These are phyloP conservation scores for Malus hybrid DNA, from an alignment of 331 rosid genomes.

Conservation along the genomic window DNA sequence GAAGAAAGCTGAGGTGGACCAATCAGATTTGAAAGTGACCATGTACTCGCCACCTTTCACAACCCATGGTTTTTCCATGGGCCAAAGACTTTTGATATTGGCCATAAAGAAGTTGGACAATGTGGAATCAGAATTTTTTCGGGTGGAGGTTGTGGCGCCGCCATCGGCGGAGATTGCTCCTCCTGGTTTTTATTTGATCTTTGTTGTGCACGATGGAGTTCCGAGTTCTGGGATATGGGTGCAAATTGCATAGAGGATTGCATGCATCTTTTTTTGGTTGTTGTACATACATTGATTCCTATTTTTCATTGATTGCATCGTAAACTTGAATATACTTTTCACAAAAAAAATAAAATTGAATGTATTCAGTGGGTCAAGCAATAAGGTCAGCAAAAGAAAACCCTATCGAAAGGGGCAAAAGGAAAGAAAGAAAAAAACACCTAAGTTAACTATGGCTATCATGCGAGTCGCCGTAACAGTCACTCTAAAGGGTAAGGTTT, in stretches of 20 bases:
- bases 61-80: conserved; percentile 8
- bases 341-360: no score
- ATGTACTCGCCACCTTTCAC: conserved; percentile 8
- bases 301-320: not conserved
- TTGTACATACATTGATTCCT: not conserved
- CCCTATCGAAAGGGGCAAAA: no score
- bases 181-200: not conserved
- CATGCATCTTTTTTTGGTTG: not conserved
- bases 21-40: not conserved
- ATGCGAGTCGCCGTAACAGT: no score
- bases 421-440: no score
- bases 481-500: fast-evolving
- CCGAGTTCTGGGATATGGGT: conserved; percentile 5
- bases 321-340: not conserved
- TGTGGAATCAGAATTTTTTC: not conserved
- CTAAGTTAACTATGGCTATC: fast-evolving
- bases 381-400: no score
- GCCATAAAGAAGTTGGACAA: not conserved
- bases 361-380: no score
- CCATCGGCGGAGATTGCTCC: not conserved
- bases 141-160: not conserved
- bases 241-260: not conserved
- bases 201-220: not conserved
- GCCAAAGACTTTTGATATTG: not conserved
- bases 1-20: not conserved